Evolutionary conservation across 2,329 filamentous ascomycete genomes (phyloP).

Genomic region (Tricladium varicosporioides): DNA sequence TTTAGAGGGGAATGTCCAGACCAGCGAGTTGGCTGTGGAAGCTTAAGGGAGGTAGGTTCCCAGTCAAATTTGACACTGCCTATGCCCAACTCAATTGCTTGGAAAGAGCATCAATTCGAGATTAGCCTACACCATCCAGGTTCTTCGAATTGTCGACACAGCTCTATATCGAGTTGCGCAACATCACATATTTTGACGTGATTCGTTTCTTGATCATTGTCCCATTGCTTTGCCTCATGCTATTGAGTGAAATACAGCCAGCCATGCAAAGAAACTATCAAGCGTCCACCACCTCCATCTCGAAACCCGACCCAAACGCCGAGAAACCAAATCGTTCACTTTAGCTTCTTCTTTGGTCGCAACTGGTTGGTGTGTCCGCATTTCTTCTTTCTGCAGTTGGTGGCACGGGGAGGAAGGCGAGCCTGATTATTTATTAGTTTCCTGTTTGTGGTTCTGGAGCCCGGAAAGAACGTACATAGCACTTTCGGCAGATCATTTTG

Average conservation of each 20-base stretch:
- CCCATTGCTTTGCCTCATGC: conserved; percentile 24
- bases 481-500: conserved; percentile 99
- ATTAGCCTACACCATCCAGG: too few species aligned
- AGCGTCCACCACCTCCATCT: conserved; percentile 16
- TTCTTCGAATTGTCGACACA: too few species aligned
- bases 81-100: too few species aligned
- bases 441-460: not conserved
- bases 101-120: too few species aligned
- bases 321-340: conserved; percentile 60
- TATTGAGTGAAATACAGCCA: conserved; percentile 28
- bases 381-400: conserved; percentile 99
- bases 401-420: conserved; percentile 94
- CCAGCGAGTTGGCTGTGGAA: too few species aligned
- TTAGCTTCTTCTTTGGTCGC: conserved; percentile 99
- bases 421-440: conserved; percentile 43
- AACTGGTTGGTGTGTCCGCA: conserved; percentile 99
- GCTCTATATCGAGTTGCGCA: too few species aligned
- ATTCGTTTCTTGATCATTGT: conserved; percentile 14
- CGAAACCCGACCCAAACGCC: conserved; percentile 29
- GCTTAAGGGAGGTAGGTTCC: too few species aligned
- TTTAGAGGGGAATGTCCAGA: too few species aligned
- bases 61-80: too few species aligned
- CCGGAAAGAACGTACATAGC: conserved; percentile 72
- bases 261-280: conserved; percentile 25
- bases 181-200: too few species aligned